Base-by-base conservation (phyloP, 768 basidiomycete species). In the Coprinellus micaceus region DNA sequence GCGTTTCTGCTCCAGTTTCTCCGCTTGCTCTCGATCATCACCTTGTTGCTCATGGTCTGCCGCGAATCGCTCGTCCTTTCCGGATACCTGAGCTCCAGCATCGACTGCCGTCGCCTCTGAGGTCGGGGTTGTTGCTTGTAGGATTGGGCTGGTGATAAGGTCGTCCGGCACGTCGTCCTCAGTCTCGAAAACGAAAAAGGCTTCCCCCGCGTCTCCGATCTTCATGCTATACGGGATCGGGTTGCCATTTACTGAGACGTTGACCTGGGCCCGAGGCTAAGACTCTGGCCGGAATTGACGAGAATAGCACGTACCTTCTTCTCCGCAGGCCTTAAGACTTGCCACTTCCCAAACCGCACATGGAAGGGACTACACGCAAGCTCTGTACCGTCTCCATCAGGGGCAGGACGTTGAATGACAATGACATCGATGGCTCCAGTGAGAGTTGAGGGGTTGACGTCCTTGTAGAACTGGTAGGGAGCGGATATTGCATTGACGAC, bases 401-500 rank as follows among this genome's bases (percentile, higher is more conserved):
- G 76, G n/a, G 81, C 74, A 22, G 83, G 85, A 46, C 88, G 83
- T 60, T 88, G 84, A 46, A 99, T 84, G 62, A 98, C 96, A 65
- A 99, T 94, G 71, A 99, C 92, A 80, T 99, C 96, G 80, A 98
- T 97, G 43, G 97, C 97, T 44, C 97, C 96, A 3, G 95, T 97
- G 56, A 99, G 83, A 0, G 97, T 99, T 0, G 96, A 88, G 0
- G 97, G 94, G 64, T 99, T 99, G 60, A 97, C 91, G 56, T 91
- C 91, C 70, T 85, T 89, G 79, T 94, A 94, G 75, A 93, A 94
- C 58, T 90, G 88, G 68, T 91, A 91, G 13, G 90, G 89, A 12
- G 88, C 91, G 70, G 85, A 88, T 67, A 92, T 89, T 40, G 88
- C 89, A 44, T 44, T 57, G 66, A 76, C 88, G 68, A 92, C 86